phyloP scores from a whole-genome alignment of 2,329 filamentous ascomycete species.

The Zymoseptoria ardabiliae region DNA sequence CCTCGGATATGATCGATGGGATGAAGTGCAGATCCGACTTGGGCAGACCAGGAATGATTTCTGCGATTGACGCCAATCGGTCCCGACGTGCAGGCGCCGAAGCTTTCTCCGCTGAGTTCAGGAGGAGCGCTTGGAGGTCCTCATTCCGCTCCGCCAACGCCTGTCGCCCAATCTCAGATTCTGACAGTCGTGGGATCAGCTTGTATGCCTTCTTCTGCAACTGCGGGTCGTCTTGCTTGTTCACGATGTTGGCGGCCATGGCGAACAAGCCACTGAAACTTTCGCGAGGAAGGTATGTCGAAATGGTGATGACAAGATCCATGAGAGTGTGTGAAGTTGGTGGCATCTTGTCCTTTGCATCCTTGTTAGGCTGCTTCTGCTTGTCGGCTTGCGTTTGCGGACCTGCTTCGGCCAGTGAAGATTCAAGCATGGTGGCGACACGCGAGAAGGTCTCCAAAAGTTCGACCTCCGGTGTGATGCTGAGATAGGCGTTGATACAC shows the following conservation, averaged over 20 bases:
- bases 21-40: constrained; percentile 82
- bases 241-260: constrained; percentile 75
- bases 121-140: constrained; percentile 75
- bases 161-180: constrained; percentile 67
- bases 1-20: constrained; percentile 81
- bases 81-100: constrained; percentile 81
- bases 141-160: constrained; percentile 67
- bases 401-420: constrained; percentile 54
- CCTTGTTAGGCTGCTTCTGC: constrained; percentile 44
- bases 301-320: constrained; percentile 94
- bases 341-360: constrained; percentile 66
- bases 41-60: constrained; percentile 73
- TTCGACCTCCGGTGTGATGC: constrained; percentile 58
- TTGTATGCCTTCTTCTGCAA: constrained; percentile 99
- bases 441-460: constrained; percentile 82
- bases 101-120: constrained; percentile 74
- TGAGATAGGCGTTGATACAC: constrained; percentile 90
- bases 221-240: constrained; percentile 76
- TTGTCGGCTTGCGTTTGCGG: constrained; percentile 58
- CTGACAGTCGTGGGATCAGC: constrained; percentile 81
- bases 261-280: constrained; percentile 81
- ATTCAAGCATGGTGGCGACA: constrained; percentile 75
- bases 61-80: constrained; percentile 71
- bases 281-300: constrained; percentile 80
- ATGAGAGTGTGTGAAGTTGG: constrained; percentile 91